These are phyloP conservation scores for Nasturtium officinale DNA, from an alignment of 345 rosid genomes.

Conservation along the genomic window DNA sequence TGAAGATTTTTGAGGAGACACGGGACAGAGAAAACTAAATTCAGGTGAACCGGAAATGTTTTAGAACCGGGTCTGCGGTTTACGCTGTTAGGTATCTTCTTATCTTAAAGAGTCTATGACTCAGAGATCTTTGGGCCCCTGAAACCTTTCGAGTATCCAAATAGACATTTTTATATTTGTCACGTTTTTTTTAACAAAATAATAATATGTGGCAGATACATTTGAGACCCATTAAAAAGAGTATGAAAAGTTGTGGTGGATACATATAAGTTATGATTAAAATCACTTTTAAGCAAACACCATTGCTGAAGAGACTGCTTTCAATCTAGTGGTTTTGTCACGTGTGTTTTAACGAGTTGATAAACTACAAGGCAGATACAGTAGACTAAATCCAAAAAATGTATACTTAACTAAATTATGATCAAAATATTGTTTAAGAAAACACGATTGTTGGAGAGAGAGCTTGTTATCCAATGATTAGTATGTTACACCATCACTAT, in stretches of 20 bases:
- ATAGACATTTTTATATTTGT: background rate
- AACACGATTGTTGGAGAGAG: background rate
- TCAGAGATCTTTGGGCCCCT: slow-evolving; percentile 27
- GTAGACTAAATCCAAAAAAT: too few relatives aligned
- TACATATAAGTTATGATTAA: background rate
- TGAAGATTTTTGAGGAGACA: slow-evolving; percentile 32
- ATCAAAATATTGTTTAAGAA: background rate
- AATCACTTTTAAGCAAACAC: background rate
- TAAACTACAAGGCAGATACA: background rate
- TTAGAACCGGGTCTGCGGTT: slow-evolving; percentile 20
- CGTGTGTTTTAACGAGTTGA: background rate
- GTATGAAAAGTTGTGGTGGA: background rate
- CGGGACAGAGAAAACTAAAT: background rate
- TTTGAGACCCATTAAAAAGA: background rate
- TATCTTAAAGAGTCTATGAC: background rate
- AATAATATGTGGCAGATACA: background rate
- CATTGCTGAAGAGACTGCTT: background rate
- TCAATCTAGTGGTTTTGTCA: background rate
- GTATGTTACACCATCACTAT: background rate
- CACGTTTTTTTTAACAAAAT: slow-evolving; percentile 10
- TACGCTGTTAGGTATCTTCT: slow-evolving; percentile 5
- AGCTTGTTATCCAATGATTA: background rate
- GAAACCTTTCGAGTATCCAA: slow-evolving; percentile 25
- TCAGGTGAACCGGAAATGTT: slow-evolving; percentile 33
- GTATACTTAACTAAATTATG: too few relatives aligned